Evolutionary conservation across 768 basidiomycete genomes (phyloP).

Genomic region (Kwoniella sp.): DNA sequence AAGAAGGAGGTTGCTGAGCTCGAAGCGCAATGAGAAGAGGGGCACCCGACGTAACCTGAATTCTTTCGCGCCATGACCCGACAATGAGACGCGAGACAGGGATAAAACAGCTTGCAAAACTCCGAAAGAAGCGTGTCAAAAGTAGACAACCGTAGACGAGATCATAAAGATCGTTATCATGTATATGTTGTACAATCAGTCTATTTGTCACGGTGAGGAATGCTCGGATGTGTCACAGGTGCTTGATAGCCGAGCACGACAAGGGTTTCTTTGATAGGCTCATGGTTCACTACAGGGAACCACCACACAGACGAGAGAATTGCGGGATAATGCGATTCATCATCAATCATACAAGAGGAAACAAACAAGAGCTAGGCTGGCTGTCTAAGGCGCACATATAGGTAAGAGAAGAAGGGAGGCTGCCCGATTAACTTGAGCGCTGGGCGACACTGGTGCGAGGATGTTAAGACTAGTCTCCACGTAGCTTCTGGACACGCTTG

Average conservation of each 20-base stretch:
- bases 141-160: neutral
- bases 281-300: too few relatives aligned
- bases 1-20: constrained; percentile 44
- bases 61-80: too few relatives aligned
- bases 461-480: constrained; percentile 18
- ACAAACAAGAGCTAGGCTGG: neutral
- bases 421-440: too few relatives aligned
- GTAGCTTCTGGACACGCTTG: constrained; percentile 28
- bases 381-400: neutral
- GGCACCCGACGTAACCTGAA: too few relatives aligned
- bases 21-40: constrained; percentile 20
- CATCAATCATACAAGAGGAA: neutral
- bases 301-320: too few relatives aligned
- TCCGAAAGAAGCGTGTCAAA: neutral
- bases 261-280: too few relatives aligned
- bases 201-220: too few relatives aligned
- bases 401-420: neutral
- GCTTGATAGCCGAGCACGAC: too few relatives aligned
- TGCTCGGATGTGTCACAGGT: too few relatives aligned
- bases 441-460: neutral
- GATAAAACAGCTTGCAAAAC: too few relatives aligned
- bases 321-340: neutral
- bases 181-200: constrained; percentile 1
- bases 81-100: too few relatives aligned
- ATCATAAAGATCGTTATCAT: neutral